phyloP scores from a whole-genome alignment of 345 rosid genomes.

The Citrus hindsii region DNA sequence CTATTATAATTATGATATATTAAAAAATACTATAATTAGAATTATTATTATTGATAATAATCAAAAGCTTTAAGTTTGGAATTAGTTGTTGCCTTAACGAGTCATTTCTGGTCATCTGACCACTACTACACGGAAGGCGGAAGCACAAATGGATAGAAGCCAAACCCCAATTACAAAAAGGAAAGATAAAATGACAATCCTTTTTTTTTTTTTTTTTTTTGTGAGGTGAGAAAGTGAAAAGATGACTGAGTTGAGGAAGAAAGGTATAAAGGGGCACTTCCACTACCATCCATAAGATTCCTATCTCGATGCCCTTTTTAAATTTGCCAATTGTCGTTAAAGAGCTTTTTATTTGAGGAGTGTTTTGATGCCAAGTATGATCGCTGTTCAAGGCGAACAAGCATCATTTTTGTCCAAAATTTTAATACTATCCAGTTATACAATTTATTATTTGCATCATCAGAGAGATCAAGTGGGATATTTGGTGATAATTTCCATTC shows the following conservation, averaged over 20 bases:
- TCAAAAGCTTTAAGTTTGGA: background rate
- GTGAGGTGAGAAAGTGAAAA: conserved; percentile 16
- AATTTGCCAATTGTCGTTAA: background rate
- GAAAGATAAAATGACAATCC: background rate
- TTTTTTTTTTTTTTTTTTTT: background rate
- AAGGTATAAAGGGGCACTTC: conserved; percentile 53
- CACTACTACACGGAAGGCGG: no score
- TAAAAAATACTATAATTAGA: no score
- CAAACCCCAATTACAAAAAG: background rate
- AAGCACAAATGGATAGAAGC: background rate
- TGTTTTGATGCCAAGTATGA: conserved; percentile 7
- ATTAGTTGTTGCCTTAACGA: background rate
- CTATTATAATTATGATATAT: no score
- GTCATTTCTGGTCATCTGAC: background rate
- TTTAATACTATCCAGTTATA: background rate
- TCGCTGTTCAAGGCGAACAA: conserved; percentile 9
- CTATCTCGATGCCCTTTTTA: conserved; percentile 30
- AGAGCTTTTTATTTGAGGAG: conserved; percentile 2
- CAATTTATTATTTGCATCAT: background rate
- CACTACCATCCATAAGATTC: conserved; percentile 48
- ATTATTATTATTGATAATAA: no score
- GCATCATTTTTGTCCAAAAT: conserved; percentile 10
- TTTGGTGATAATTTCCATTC: background rate
- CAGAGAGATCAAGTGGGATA: background rate
- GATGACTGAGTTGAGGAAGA: conserved; percentile 23